Conservation (phyloP, 371 early-diverging fungal genomes). For the Syncephalastrum contaminatum region DNA sequence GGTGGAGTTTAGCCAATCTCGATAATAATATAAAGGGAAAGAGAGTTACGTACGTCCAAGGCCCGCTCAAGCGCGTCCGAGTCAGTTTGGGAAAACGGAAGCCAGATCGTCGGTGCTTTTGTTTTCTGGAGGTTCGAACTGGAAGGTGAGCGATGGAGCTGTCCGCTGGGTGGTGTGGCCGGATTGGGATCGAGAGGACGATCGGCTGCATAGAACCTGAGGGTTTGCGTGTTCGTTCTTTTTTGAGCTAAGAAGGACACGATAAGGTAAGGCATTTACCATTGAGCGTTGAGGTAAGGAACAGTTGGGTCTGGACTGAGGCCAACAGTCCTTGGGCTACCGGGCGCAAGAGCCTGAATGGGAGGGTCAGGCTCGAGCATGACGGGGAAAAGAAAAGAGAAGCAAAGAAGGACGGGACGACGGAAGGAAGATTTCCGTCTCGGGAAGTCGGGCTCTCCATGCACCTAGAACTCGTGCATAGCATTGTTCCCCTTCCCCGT, state of each 20-base stretch:
- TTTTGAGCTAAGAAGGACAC: background rate
- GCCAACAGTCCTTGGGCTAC: conserved; percentile 11
- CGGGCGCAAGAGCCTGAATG: conserved; percentile 4
- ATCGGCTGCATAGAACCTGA: conserved; percentile 22
- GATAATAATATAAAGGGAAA: background rate
- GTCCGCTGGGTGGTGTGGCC: no score
- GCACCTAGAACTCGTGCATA: no score
- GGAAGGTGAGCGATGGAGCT: background rate
- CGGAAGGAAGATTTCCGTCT: no score
- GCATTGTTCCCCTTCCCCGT: no score
- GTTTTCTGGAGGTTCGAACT: conserved; percentile 6
- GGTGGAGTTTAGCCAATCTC: background rate
- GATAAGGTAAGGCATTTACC: conserved; percentile 4
- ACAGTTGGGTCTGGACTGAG: conserved; percentile 18
- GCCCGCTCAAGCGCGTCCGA: conserved; percentile 59
- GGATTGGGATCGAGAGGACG: conserved; percentile 4
- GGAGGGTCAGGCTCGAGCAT: no score
- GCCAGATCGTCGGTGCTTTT: conserved; percentile 49
- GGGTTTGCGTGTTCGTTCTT: background rate
- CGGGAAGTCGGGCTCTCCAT: no score
- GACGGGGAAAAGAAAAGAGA: no score
- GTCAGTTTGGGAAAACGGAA: conserved; percentile 60
- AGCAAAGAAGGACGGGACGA: no score
- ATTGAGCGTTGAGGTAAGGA: conserved; percentile 13
- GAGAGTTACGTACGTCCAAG: conserved; percentile 32